Conservation (phyloP, 2,329 filamentous ascomycete species). For the Stachybotrys echinatus region DNA sequence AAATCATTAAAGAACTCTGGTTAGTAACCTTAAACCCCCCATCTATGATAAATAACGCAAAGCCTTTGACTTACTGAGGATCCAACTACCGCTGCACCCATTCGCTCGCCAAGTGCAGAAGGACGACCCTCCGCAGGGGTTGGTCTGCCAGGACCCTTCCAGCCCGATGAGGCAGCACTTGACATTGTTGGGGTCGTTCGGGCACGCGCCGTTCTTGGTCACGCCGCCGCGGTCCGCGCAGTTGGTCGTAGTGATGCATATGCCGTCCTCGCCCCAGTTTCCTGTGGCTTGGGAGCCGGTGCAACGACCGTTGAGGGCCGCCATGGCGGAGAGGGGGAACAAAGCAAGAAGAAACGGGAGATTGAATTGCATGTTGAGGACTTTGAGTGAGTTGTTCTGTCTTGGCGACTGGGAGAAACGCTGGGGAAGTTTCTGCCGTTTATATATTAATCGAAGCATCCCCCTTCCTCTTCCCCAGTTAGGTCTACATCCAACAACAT, state of each 20-base stretch:
- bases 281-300: background rate
- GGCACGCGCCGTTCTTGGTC: background rate
- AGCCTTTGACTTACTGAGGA: background rate
- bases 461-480: too few species aligned
- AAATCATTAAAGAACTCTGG: background rate
- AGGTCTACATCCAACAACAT: too few species aligned
- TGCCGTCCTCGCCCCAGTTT: background rate
- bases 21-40: too few species aligned
- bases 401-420: too few species aligned
- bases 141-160: background rate
- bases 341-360: background rate
- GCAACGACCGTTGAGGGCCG: background rate
- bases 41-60: background rate
- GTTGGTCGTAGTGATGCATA: background rate
- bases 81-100: background rate
- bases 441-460: too few species aligned
- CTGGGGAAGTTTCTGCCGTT: too few species aligned
- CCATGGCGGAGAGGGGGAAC: background rate
- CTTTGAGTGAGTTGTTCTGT: too few species aligned
- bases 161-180: background rate
- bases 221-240: background rate
- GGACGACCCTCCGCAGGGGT: background rate
- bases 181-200: background rate
- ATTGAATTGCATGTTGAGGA: background rate
- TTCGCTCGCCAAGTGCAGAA: background rate